Evolutionary conservation across 2,329 filamentous ascomycete genomes (phyloP), one percentile per base, ranked within the genome.

Genomic region (Fusarium oligoseptatum): DNA sequence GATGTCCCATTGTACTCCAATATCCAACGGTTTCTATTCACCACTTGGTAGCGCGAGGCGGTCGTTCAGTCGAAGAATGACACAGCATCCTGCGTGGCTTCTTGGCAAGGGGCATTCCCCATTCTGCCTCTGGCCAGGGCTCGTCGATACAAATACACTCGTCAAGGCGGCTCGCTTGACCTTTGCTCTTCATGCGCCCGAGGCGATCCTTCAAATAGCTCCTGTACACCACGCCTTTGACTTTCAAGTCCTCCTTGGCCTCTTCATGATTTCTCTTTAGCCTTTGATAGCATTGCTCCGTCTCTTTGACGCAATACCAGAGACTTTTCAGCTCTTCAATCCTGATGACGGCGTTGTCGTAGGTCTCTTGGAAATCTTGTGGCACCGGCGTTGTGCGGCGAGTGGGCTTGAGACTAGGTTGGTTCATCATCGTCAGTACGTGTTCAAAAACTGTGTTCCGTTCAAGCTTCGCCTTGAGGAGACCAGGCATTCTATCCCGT

Each of bases 161-260:
- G 0, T 60, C 48, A 6, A 81, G 61, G 1, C 77, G 75, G 29
- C 79, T 81, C 8, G 76, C 70, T 6, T 68, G 52, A 2, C 79
- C 76, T 3, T 34, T 58, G 55, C 74, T 80, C 52, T 76, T 77
- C 12, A 77, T 55, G 27, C 4, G 17, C 27, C 20, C 17, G 27
- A 55, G 7, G n/a, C 9, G 17, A 29, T 32, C 50, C 11, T 9
- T 34, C 7, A 29, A n/a, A 34, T n/a, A 11, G 11, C 6, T 20
- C 27, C 27, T 55, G 29, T 29, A 52, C 17, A 14, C 50, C 17
- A 11, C 12, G 3, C 27, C 50, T 55, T 29, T 55, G 15, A 12
- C 27, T 10, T 11, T 10, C 27, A 52, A 52, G 17, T 32, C 48
- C 3, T n/a, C 29, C 9, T 15, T 12, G 15, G 27, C 48, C 8